Conservation (phyloP, 139 green algal genomes). For the Pseudopediastrum boryanum region DNA sequence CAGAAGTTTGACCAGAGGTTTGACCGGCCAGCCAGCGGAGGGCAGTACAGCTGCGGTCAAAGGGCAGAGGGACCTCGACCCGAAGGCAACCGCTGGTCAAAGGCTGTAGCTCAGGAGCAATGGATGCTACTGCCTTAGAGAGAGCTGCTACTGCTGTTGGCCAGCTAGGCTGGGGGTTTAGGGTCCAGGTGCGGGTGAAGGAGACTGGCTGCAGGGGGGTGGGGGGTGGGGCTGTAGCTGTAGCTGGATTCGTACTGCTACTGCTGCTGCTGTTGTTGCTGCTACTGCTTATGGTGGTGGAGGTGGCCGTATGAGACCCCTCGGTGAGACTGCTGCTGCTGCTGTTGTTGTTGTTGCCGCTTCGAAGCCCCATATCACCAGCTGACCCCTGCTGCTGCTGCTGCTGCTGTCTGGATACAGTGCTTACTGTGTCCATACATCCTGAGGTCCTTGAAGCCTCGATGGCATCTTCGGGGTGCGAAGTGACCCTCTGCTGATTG, state of each 20-base stretch:
- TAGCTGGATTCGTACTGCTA: not conserved
- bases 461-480: too few species aligned
- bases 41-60: conserved; percentile 40
- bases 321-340: not conserved
- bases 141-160: conserved; percentile 27
- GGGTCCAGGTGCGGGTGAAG: not conserved
- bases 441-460: too few species aligned
- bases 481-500: not conserved
- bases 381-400: conserved; percentile 8
- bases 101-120: not conserved
- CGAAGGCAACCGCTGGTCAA: conserved; percentile 17
- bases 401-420: not conserved
- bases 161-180: conserved; percentile 22
- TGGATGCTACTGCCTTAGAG: not conserved
- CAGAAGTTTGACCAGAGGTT: conserved; percentile 4
- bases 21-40: conserved; percentile 58
- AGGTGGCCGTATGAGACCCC: not conserved
- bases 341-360: not conserved
- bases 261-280: conserved; percentile 15
- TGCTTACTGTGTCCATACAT: too few species aligned
- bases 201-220: conserved; percentile 22
- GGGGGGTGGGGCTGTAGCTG: not conserved
- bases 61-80: conserved; percentile 30
- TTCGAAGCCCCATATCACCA: too few species aligned
- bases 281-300: not conserved